Evolutionary conservation across 2,329 filamentous ascomycete species (phyloP), one percentile per base, ranked within the genome.

Genomic region (Xylaria polymorpha): DNA sequence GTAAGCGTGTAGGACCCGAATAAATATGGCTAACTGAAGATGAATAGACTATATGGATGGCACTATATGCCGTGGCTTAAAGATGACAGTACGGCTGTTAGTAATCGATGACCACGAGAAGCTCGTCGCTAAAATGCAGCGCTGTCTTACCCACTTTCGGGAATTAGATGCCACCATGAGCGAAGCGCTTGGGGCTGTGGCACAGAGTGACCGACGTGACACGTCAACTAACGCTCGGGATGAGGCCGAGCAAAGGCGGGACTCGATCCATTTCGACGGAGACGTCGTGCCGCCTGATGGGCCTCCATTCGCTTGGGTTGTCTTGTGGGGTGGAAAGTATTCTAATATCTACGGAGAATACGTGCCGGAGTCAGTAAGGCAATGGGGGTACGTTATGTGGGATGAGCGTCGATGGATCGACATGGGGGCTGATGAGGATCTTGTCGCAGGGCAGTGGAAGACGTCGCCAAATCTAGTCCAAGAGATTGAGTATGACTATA

Each of bases 351-450:
- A 71, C 46, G 69, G 70, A 39, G 68, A 66, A 1, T 70, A 68
- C 20, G 70, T 72, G 22, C 70, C 70, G 14, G 1, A 37, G n/a
- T n/a, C 62, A 18, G 9, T 68, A 20, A 64, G 46, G 25, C 22
- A 7, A 64, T 70, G 61, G 61, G 71, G 68, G 5, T 72, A 71
- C 22, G 68, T 67, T 35, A 68, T 71, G 61, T 72, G 70, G 70
- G 68, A 72, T 48, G 35, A 68, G 64, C 41, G 57, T 15, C 64
- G 67, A 22, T 71, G 67, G 66, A 41, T 25, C 32, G 43, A 51
- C 20, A 25, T 64, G 32, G 60, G 60, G 32, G 64, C 29, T 32
- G 43, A 32, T 7, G 60, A 43, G 15, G 25, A 39, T 50, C 35
- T 64, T 35, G 3, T 71, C 14, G 39, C 32, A 22, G 50, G 37